phyloP scores from a whole-genome alignment of 768 basidiomycete species.

The Calocera cornea region DNA sequence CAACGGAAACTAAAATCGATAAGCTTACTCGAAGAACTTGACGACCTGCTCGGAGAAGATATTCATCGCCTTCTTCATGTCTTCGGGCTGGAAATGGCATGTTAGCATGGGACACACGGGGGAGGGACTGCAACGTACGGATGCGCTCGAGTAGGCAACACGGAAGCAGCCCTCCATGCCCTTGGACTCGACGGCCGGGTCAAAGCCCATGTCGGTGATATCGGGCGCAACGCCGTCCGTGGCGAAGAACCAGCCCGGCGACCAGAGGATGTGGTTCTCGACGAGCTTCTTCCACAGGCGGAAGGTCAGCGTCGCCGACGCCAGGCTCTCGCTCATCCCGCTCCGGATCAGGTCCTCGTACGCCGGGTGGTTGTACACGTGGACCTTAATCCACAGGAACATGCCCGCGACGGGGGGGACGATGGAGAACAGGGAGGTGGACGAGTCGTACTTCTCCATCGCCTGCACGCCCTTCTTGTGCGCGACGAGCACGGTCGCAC shows the following conservation, averaged over 20 bases:
- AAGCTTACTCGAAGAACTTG: constrained; percentile 8
- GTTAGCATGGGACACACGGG: not conserved
- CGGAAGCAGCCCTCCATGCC: constrained; percentile 23
- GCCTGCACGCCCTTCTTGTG: constrained; percentile 33
- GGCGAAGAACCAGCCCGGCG: constrained; percentile 41
- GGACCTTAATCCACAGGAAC: constrained; percentile 63
- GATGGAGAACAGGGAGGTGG: constrained; percentile 43
- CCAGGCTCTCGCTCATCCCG: constrained; percentile 17
- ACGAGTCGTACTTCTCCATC: constrained; percentile 25
- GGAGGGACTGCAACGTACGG: constrained; percentile 11
- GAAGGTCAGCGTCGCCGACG: constrained; percentile 34
- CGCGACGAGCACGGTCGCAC: constrained; percentile 18
- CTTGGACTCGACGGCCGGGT: not conserved
- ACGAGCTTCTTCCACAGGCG: constrained; percentile 49
- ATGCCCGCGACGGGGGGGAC: constrained; percentile 71
- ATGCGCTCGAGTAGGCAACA: constrained; percentile 25
- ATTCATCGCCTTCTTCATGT: constrained; percentile 11
- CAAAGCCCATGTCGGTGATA: constrained; percentile 18
- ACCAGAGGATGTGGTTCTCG: constrained; percentile 48
- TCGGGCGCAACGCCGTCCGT: constrained; percentile 16
- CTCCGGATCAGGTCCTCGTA: constrained; percentile 24
- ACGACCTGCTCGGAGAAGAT: constrained; percentile 11
- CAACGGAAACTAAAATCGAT: not conserved
- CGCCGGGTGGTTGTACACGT: constrained; percentile 44
- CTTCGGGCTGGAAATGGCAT: constrained; percentile 7